Conservation (phyloP, 1,284 basidiomycete species). For the Fistulinella cinereoalba region DNA sequence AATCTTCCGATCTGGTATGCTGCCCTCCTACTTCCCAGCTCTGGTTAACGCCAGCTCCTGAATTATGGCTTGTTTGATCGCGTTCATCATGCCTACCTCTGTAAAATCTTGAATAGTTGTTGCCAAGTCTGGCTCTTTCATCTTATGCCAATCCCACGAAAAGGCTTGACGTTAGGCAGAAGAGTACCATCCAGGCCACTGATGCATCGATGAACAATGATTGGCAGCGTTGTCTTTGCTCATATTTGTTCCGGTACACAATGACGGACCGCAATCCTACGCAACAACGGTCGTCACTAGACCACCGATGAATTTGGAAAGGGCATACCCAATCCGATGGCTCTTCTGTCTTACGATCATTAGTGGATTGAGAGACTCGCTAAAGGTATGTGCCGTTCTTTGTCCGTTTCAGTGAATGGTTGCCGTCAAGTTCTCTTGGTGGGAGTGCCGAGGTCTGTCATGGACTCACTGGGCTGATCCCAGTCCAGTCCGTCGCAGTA, state of each 20-base stretch:
- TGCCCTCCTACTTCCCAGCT: conserved; percentile 54
- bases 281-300: conserved; percentile 61
- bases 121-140: conserved; percentile 60
- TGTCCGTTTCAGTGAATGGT: conserved; percentile 66
- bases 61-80: conserved; percentile 22
- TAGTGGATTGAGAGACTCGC: conserved; percentile 53
- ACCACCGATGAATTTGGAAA: no score
- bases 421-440: no score
- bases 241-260: conserved; percentile 60
- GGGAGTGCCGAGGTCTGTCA: no score
- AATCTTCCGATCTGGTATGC: conserved; percentile 56
- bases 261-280: conserved; percentile 62
- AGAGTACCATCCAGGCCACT: conserved; percentile 78
- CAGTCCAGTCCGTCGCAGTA: no score
- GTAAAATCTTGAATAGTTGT: conserved; percentile 57
- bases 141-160: conserved; percentile 67
- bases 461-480: no score
- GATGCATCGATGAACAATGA: no score
- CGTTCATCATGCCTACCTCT: conserved; percentile 40
- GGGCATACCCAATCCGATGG: no score
- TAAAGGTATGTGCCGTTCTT: conserved; percentile 65
- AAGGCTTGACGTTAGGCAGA: conserved; percentile 69
- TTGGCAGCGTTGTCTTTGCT: no score
- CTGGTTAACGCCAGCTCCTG: conserved; percentile 37
- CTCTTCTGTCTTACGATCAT: conserved; percentile 56